These are phyloP conservation scores for Chaetoceros muelleri DNA, from an alignment of 108 stramenopile species.

Conservation along the genomic window DNA sequence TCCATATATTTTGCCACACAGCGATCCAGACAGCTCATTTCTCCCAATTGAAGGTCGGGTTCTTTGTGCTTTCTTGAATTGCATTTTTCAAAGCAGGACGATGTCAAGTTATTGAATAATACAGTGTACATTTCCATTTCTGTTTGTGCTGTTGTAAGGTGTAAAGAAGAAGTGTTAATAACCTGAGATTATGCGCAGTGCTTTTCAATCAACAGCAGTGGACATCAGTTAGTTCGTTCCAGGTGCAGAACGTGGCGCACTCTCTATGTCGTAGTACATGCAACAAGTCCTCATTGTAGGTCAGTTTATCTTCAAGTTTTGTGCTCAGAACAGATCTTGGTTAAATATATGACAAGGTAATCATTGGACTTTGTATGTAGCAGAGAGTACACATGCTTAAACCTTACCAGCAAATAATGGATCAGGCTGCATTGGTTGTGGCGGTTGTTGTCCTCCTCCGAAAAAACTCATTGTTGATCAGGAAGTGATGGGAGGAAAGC, in stretches of 20 bases:
- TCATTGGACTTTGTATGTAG: neutral
- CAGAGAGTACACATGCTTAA: neutral
- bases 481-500: too few relatives aligned
- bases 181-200: neutral
- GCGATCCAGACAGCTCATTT: slow-evolving; percentile 93
- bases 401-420: slow-evolving; percentile 70
- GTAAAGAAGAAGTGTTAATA: neutral
- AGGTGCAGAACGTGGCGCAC: too few relatives aligned
- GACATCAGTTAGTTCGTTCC: neutral
- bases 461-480: slow-evolving; percentile 47
- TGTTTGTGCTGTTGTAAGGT: slow-evolving; percentile 50
- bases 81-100: slow-evolving; percentile 90
- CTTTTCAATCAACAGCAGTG: neutral
- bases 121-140: slow-evolving; percentile 98
- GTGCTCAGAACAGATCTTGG: neutral
- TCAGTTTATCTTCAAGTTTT: neutral
- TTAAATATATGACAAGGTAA: neutral
- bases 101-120: slow-evolving; percentile 89
- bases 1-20: slow-evolving; percentile 93
- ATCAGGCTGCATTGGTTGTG: slow-evolving; percentile 65
- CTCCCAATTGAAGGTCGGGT: slow-evolving; percentile 84
- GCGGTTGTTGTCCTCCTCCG: slow-evolving; percentile 38
- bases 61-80: slow-evolving; percentile 79
- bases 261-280: too few relatives aligned
- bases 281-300: neutral